Evolutionary conservation across 768 basidiomycete genomes (phyloP).

Genomic region (Pulveroboletus sp.): DNA sequence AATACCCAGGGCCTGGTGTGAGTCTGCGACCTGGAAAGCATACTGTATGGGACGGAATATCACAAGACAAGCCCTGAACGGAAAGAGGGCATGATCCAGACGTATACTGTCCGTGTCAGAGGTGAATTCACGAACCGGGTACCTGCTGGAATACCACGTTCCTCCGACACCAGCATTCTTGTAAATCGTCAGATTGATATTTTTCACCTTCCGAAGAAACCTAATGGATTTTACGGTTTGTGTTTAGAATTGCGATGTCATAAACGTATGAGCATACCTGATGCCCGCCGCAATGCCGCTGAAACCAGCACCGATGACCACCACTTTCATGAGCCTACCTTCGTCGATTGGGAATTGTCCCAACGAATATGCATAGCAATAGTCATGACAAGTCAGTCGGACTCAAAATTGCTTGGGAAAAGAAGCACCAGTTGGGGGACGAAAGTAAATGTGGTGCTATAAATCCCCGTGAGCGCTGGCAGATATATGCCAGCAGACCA

Average conservation of each 20-base stretch:
- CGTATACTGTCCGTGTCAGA: neutral
- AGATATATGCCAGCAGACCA: too few relatives aligned
- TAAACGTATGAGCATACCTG: slow-evolving; percentile 30
- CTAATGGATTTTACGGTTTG: slow-evolving; percentile 23
- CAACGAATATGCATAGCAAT: slow-evolving; percentile 19
- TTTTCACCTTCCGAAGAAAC: slow-evolving; percentile 45
- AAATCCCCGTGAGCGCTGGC: neutral
- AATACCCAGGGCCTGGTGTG: too few relatives aligned
- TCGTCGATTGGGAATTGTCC: slow-evolving; percentile 50
- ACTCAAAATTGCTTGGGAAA: neutral
- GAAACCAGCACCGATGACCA: slow-evolving; percentile 55
- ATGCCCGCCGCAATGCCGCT: slow-evolving; percentile 56
- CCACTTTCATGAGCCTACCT: slow-evolving; percentile 48
- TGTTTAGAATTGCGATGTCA: neutral
- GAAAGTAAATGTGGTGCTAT: neutral
- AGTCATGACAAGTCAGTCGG: neutral
- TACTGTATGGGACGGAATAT: slow-evolving; percentile 40
- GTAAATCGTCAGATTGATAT: too few relatives aligned
- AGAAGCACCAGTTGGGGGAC: too few relatives aligned
- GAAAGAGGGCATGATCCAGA: neutral
- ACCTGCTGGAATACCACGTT: slow-evolving; percentile 54
- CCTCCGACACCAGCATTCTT: slow-evolving; percentile 55
- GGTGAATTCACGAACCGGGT: slow-evolving; percentile 28
- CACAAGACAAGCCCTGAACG: slow-evolving; percentile 44
- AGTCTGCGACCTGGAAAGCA: slow-evolving; percentile 8